These are phyloP conservation scores for Pinus taeda DNA, from an alignment of 75 land plant species.

Conservation along the genomic window DNA sequence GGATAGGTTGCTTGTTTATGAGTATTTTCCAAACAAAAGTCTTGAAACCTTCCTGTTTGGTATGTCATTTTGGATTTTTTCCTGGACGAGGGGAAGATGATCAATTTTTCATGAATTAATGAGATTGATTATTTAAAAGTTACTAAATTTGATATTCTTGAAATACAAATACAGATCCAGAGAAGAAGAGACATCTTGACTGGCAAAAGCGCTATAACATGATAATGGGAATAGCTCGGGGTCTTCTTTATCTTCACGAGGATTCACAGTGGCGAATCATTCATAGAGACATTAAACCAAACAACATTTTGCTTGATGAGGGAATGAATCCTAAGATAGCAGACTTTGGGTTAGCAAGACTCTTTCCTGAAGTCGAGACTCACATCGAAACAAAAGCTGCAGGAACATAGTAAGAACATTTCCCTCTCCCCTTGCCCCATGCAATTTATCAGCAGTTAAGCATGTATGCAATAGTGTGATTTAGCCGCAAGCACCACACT, in stretches of 20 bases:
- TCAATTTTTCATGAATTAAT: too few species aligned
- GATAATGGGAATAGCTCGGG: background rate
- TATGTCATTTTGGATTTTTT: background rate
- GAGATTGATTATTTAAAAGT: too few species aligned
- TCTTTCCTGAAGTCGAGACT: background rate
- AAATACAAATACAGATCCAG: background rate
- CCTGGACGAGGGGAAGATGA: too few species aligned
- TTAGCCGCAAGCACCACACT: background rate
- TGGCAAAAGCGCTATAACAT: background rate
- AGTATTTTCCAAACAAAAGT: constrained; percentile 28
- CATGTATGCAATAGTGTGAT: too few species aligned
- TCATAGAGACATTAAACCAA: constrained; percentile 4
- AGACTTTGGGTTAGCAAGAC: background rate
- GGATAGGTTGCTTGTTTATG: constrained; percentile 12
- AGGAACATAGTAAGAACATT: background rate
- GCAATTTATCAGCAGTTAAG: too few species aligned
- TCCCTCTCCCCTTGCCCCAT: too few species aligned
- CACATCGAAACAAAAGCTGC: background rate
- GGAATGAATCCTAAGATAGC: background rate
- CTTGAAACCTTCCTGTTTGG: constrained; percentile 24
- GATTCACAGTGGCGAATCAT: background rate
- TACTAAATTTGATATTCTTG: too few species aligned
- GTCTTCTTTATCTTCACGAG: background rate
- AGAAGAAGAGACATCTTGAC: background rate
- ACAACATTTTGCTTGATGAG: constrained; percentile 6